Evolutionary conservation across 148 eudicot genomes (phyloP), one percentile per base, ranked within the genome.

Genomic region (Limonium bicolor): DNA sequence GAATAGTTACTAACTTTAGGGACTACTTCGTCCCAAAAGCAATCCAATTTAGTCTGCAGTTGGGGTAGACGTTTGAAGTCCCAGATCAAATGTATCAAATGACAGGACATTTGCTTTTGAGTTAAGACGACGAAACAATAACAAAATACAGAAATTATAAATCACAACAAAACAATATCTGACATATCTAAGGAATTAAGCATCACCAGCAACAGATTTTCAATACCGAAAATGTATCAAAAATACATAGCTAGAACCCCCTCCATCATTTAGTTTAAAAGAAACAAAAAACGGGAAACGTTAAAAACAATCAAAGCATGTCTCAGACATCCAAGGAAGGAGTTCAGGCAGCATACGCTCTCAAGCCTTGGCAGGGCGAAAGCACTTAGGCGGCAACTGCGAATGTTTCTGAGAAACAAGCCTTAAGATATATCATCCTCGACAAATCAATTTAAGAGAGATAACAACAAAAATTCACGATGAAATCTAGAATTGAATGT

Each of bases 341-440:
- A 8, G n/a, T n/a, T 6, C 9, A 41, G 30, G 30, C 50, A 46
- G 50, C 50, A 46, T n/a, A 25, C 27, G 35, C 50, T 46, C 50
- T 46, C 50, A 46, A 46, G 50, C 50, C n/a, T n/a, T n/a, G n/a
- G n/a, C n/a, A n/a, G n/a, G n/a, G n/a, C n/a, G n/a, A n/a, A n/a
- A n/a, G n/a, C n/a, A n/a, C n/a, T n/a, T n/a, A 21, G 13, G 47
- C 76, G 76, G 79, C 78, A 51, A 69, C 76, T 77, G 79, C 79
- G 68, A 72, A 72, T 76, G 83, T 73, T 62, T 53, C 59, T 64
- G 77, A 75, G 77, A 75, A 71, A 71, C 74, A 61, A 61, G 72
- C 78, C 74, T 76, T 55, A 0, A 9, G 11, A 6, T 50, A 40
- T 33, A 46, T 71, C 74, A 62, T 76, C 83, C 65, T 50, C 29